Percentiles rank a stretch among this genome's conserved stretches.
phyloP scores from a whole-genome alignment of 2,329 filamentous ascomycete genomes.

The Elsinoe australis region DNA sequence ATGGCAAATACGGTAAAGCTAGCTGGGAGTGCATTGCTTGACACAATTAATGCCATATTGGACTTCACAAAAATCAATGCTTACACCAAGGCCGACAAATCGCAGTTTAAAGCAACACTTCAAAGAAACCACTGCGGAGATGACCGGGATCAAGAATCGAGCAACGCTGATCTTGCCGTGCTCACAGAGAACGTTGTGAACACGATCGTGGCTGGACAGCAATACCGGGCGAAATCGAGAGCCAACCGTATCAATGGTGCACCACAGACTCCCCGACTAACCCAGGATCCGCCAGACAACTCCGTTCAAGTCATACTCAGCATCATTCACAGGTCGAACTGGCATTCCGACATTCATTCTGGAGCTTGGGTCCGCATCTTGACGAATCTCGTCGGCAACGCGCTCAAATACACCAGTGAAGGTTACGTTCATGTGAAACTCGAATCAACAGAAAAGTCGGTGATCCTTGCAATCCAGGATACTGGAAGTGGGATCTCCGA shows the following conservation, averaged over 20 bases:
- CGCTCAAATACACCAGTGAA: conserved; percentile 39
- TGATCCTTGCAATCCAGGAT: conserved; percentile 20
- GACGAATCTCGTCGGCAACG: conserved; percentile 44
- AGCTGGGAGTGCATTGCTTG: conserved; percentile 44
- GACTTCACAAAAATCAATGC: conserved; percentile 40
- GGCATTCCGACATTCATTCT: conserved; percentile 36
- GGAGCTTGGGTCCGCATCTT: conserved; percentile 40
- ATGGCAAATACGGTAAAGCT: conserved; percentile 42
- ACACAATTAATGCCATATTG: conserved; percentile 39
- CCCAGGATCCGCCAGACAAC: background rate
- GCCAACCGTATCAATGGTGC: background rate
- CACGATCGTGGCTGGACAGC: conserved; percentile 19
- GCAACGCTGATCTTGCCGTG: conserved; percentile 22
- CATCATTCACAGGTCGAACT: conserved; percentile 31
- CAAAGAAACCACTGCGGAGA: conserved; percentile 16
- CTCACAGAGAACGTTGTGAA: conserved; percentile 24
- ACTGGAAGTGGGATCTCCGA: conserved; percentile 31
- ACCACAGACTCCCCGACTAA: background rate
- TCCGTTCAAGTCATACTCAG: conserved; percentile 37
- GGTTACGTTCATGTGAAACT: conserved; percentile 32
- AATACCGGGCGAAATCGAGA: background rate
- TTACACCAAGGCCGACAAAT: conserved; percentile 19
- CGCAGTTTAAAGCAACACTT: conserved; percentile 8
- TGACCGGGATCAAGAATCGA: conserved; percentile 17
- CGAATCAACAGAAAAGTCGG: conserved; percentile 1